These are phyloP conservation scores for Epipyxis sp. DNA, from an alignment of 108 stramenopile species.

Conservation along the genomic window DNA sequence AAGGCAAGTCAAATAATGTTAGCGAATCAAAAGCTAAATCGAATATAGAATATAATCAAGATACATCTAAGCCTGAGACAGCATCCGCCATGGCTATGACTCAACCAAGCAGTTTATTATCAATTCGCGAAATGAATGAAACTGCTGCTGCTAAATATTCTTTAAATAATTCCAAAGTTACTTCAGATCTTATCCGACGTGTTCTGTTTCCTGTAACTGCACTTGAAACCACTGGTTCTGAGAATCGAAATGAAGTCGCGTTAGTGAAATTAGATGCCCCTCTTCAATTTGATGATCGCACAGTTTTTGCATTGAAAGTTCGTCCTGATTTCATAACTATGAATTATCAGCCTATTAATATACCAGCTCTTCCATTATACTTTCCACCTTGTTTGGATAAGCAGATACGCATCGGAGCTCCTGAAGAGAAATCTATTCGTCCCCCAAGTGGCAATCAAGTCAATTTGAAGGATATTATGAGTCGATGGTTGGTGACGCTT, in stretches of 20 bases:
- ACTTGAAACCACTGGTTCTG: neutral
- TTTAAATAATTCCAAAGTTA: neutral
- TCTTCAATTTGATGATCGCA: conserved; percentile 21
- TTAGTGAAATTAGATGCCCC: neutral
- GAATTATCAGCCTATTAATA: neutral
- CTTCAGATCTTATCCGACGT: neutral
- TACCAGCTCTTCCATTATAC: neutral
- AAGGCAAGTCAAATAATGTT: conserved; percentile 4
- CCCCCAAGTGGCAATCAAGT: neutral
- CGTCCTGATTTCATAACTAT: neutral
- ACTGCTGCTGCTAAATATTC: neutral
- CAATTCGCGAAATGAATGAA: neutral
- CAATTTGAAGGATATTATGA: neutral
- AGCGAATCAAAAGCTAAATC: conserved; percentile 8
- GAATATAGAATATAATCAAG: neutral
- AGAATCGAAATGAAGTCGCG: neutral
- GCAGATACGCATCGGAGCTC: neutral
- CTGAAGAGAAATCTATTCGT: conserved; percentile 13
- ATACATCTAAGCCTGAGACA: neutral
- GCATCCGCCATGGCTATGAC: neutral
- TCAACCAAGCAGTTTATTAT: neutral
- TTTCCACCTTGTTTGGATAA: conserved; percentile 4
- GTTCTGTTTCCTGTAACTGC: conserved; percentile 4
- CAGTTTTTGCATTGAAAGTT: conserved; percentile 11
- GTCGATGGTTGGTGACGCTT: too few relatives aligned